These are phyloP conservation scores for Termitomyces sp. DNA, from an alignment of 768 basidiomycete species.

Conservation along the genomic window DNA sequence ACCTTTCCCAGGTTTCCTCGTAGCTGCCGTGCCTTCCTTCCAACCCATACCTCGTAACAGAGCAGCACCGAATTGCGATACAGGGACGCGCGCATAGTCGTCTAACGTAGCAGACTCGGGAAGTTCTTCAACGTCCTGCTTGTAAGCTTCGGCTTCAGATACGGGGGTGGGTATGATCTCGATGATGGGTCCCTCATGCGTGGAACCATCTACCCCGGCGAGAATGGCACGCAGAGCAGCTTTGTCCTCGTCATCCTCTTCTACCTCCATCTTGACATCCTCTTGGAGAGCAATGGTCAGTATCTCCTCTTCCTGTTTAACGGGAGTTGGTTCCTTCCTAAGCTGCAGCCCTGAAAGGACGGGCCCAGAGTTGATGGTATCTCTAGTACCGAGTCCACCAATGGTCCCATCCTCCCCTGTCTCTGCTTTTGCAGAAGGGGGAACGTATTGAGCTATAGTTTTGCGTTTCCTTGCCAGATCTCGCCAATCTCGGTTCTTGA, in stretches of 20 bases:
- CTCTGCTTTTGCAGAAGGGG: slow-evolving; percentile 48
- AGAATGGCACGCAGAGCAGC: slow-evolving; percentile 77
- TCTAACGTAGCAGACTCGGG: slow-evolving; percentile 73
- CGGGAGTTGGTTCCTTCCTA: slow-evolving; percentile 27
- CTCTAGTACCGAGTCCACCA: slow-evolving; percentile 70
- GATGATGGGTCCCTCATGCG: slow-evolving; percentile 36
- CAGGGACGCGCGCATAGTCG: slow-evolving; percentile 88
- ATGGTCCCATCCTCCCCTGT: slow-evolving; percentile 69
- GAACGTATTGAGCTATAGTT: slow-evolving; percentile 52
- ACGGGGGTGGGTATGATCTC: slow-evolving; percentile 62
- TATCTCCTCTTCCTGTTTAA: slow-evolving; percentile 24
- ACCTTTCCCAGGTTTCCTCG: slow-evolving; percentile 56
- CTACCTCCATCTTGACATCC: slow-evolving; percentile 27
- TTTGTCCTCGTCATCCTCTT: slow-evolving; percentile 70
- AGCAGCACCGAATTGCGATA: slow-evolving; percentile 90
- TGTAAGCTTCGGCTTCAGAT: slow-evolving; percentile 80
- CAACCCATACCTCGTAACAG: slow-evolving; percentile 96
- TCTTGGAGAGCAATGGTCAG: slow-evolving; percentile 15
- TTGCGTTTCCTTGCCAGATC: slow-evolving; percentile 67
- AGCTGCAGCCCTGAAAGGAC: slow-evolving; percentile 64
- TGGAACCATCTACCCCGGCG: slow-evolving; percentile 41
- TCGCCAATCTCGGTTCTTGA: slow-evolving; percentile 90
- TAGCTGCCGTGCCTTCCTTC: slow-evolving; percentile 76
- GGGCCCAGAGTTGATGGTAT: slow-evolving; percentile 74
- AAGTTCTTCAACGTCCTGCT: slow-evolving; percentile 76